Conservation (phyloP, 768 basidiomycete species). For the Goffeauzyma gilvescens region DNA sequence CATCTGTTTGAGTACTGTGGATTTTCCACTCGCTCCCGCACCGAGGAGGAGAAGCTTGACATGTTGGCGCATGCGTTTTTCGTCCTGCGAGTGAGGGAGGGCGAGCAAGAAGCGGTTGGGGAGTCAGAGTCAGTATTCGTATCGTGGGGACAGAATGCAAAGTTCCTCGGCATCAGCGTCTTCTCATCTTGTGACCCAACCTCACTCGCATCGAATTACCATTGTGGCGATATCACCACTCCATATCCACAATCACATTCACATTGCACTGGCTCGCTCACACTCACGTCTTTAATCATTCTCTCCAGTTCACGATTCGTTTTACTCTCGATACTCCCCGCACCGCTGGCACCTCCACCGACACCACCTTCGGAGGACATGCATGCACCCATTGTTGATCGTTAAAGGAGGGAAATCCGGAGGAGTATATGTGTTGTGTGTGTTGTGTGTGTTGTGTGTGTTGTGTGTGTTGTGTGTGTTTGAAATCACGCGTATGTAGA, state of each 20-base stretch:
- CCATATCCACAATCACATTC: background rate
- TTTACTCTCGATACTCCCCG: constrained; percentile 46
- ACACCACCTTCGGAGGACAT: constrained; percentile 46
- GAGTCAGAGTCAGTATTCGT: constrained; percentile 1
- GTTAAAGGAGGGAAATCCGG: too few relatives aligned
- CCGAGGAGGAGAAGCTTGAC: constrained; percentile 68
- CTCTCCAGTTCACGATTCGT: constrained; percentile 49
- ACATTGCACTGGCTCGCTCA: background rate
- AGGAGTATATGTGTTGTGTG: too few relatives aligned
- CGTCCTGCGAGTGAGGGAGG: constrained; percentile 39
- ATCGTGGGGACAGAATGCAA: background rate
- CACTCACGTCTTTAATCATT: constrained; percentile 36
- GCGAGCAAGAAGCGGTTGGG: constrained; percentile 3
- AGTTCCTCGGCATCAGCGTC: background rate
- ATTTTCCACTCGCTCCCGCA: constrained; percentile 85
- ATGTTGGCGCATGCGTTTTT: constrained; percentile 42
- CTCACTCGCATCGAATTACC: background rate
- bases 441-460: too few relatives aligned
- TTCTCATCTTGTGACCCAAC: background rate
- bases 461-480: too few relatives aligned
- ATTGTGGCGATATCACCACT: too few relatives aligned
- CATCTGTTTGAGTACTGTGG: constrained; percentile 95
- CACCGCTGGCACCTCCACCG: too few relatives aligned
- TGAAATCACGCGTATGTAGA: too few relatives aligned
- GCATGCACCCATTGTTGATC: constrained; percentile 60